Evolutionary conservation across 148 eudicot species (phyloP).

Genomic region (Chenopodium suecicum): DNA sequence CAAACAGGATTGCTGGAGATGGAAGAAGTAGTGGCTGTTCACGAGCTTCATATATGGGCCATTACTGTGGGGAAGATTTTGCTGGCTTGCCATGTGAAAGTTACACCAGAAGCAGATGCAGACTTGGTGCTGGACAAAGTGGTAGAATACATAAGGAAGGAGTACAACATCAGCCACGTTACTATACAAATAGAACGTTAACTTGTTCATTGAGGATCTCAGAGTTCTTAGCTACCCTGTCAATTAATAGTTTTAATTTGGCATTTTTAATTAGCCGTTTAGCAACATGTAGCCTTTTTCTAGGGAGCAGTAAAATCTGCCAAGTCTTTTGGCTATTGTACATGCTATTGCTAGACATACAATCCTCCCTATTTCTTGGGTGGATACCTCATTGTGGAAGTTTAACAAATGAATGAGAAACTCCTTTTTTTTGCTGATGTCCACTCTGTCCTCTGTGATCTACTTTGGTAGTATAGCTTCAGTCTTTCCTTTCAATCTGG

Average conservation of each 20-base stretch:
- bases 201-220: constrained; percentile 3
- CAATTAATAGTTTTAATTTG: constrained; percentile 12
- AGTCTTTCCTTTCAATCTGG: neutral
- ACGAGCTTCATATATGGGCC: constrained; percentile 96
- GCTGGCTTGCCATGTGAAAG: constrained; percentile 87
- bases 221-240: constrained; percentile 4
- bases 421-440: constrained; percentile 11
- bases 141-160: constrained; percentile 65
- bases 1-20: constrained; percentile 68
- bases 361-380: constrained; percentile 8
- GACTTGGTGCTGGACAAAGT: constrained; percentile 86
- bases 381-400: constrained; percentile 18
- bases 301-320: constrained; percentile 15
- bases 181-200: constrained; percentile 87
- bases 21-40: constrained; percentile 83
- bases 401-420: constrained; percentile 23
- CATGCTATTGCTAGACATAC: constrained; percentile 12
- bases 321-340: constrained; percentile 23
- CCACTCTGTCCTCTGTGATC: constrained; percentile 1
- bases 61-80: constrained; percentile 86
- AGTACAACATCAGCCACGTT: constrained; percentile 86
- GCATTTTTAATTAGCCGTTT: constrained; percentile 4
- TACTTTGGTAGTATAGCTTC: constrained; percentile 1
- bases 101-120: constrained; percentile 75
- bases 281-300: constrained; percentile 17